Evolutionary conservation across 1,139 yeast genomes (phyloP), one percentile per base, ranked within the genome.

Genomic region (Geotrichum histeridarum): DNA sequence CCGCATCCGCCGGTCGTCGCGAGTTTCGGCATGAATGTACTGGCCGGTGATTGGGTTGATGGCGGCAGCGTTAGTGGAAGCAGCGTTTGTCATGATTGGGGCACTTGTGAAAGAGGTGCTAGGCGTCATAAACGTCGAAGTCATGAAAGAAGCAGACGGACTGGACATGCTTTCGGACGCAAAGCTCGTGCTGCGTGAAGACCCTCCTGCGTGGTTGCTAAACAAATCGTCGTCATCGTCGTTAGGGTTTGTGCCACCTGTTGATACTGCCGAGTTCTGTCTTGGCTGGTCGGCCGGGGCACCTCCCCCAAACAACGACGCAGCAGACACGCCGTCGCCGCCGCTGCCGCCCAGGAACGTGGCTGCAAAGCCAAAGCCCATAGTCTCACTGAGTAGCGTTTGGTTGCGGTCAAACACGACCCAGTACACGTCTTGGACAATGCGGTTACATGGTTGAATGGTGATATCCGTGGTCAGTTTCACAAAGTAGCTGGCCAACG

Each of bases 11-110:
- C 47, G 49, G 2, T 32, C 35, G 30, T 43, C 50, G 5, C 39
- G 18, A 4, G 41, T 22, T n/a, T 27, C 55, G 43, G 22, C 45
- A 15, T 14, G 31, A 31, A 55, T 43, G 42, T 52, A 54, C 51
- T 68, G 70, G 11, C 71, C 71, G 1, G 71, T 68, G 36, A 68
- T 57, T 7, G 69, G 68, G 51, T 68, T 64, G 35, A 65, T 51
- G 1, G 39, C 54, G 31, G 48, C 30, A 17, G 36, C 15, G 17
- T n/a, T 12, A 8, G 9, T 8, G 39, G 39, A 3, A 5, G 27
- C 27, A 22, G 27, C 27, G 5, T 3, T 22, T 22, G 27, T 22
- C 27, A 5, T 22, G 27, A n/a, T n/a, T n/a, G n/a, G n/a, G n/a
- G n/a, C n/a, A n/a, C 27, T 22, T 5, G 27, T 22, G 27, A 5